Base-by-base conservation (phyloP, 192 early-diverging fungal genomes). In the Backusella circina region DNA sequence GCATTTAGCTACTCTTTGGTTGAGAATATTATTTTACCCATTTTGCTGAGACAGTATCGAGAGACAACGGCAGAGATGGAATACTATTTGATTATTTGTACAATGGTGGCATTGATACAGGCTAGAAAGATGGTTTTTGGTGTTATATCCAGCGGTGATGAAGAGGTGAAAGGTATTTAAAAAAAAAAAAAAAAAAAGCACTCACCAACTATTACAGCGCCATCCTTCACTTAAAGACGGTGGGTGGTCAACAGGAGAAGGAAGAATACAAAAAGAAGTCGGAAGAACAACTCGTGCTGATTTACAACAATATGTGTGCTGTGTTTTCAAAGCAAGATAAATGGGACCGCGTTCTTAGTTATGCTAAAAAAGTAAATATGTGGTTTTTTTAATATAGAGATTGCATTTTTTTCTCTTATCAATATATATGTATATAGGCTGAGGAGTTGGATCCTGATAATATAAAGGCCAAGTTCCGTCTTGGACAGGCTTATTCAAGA, bases 1-100 rank as follows among this genome's bases (percentile, higher is more conserved):
- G 91, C 90, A 72, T 87, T 87, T 32, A 85, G 90, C 0, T 91
- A 78, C 69, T 85, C 82, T 61, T 69, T 78, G 30, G 81, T 94
- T 2, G 88, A 87, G 0, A 85, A 85, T 54, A 80, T 89, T 1
- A 84, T 91, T 6, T 70, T 94, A 26, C 91, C 91, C 1, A 84
- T 86, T 5, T 78, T 96, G 41, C 76, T 92, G 23, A 83, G 89
- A 44, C 87, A 88, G 21, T 87, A 91, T 75, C 77, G 72, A 13
- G 70, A 85, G 23, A 88, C 86, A 51, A 89, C 93, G 23, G 54
- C 84, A 18, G 82, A 86, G 1, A 87, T 28, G 15, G 41, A 70
- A 31, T 39, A 41, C 1, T 70, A 70, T 41, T 70, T 70, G 38
- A 70, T 70, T 44, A 21, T 70, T 18, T 70, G 69, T 31, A 70